Percentiles rank a stretch among this genome's conserved stretches.
These are phyloP conservation scores for Penicillium arizonense DNA, from an alignment of 495 filamentous ascomycete genomes.

Conservation along the genomic window DNA sequence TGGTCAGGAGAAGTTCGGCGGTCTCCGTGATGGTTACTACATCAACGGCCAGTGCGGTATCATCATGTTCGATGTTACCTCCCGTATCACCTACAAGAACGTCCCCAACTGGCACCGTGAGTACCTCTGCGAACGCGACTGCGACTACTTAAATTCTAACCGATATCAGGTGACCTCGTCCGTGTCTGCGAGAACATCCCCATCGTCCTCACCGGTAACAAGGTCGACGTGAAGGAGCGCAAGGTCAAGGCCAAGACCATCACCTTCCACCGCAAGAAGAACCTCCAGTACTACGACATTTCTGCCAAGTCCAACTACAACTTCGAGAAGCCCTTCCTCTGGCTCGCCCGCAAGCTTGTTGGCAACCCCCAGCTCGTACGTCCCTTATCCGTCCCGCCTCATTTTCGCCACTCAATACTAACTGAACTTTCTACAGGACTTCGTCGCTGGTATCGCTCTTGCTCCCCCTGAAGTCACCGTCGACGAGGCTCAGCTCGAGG, in stretches of 20 bases:
- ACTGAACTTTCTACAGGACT: slow-evolving; percentile 62
- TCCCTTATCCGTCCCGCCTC: slow-evolving; percentile 11
- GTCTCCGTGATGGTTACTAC: slow-evolving; percentile 99
- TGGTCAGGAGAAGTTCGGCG: slow-evolving; percentile 99
- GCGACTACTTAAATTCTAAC: slow-evolving; percentile 7
- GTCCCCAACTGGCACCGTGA: slow-evolving; percentile 99
- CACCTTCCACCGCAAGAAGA: slow-evolving; percentile 99
- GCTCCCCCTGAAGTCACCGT: slow-evolving; percentile 89
- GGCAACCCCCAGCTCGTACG: slow-evolving; percentile 87
- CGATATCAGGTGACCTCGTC: slow-evolving; percentile 83
- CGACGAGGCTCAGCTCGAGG: slow-evolving; percentile 73
- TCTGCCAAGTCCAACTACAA: slow-evolving; percentile 99
- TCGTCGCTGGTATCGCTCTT: slow-evolving; percentile 91
- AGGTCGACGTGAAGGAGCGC: slow-evolving; percentile 99
- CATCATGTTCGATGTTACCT: slow-evolving; percentile 99
- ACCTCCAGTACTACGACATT: slow-evolving; percentile 99
- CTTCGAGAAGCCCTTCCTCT: slow-evolving; percentile 99
- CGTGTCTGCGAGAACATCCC: slow-evolving; percentile 99
- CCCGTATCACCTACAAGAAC: slow-evolving; percentile 99
- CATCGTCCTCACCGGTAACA: slow-evolving; percentile 98
- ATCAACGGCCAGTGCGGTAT: slow-evolving; percentile 99
- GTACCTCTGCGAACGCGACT: slow-evolving; percentile 34
- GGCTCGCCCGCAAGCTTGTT: slow-evolving; percentile 97
- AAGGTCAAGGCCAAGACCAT: slow-evolving; percentile 99
- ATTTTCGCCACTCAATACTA: slow-evolving; percentile 4